phyloP scores from a whole-genome alignment of 2,329 filamentous ascomycete genomes.

The Emergomyces pasteurianus region DNA sequence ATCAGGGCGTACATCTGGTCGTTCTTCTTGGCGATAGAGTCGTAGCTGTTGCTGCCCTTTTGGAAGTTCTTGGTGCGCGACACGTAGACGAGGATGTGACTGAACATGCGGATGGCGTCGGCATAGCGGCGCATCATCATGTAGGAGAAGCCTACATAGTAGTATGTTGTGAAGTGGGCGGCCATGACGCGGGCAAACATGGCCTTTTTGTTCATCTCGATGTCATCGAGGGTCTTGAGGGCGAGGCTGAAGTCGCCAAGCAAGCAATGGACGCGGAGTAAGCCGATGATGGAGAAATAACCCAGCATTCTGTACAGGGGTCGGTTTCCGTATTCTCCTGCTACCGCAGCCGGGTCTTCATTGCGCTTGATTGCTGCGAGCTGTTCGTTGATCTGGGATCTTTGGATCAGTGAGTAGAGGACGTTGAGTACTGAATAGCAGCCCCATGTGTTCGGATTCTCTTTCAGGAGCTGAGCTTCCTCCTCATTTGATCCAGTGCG shows the following conservation, averaged over 20 bases:
- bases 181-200: constrained; percentile 99
- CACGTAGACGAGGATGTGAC: constrained; percentile 98
- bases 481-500: constrained; percentile 73
- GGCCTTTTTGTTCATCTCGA: constrained; percentile 99
- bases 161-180: constrained; percentile 98
- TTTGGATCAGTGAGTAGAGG: constrained; percentile 95
- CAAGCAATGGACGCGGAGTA: constrained; percentile 90
- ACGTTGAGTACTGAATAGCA: constrained; percentile 99
- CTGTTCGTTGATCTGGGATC: constrained; percentile 97
- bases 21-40: constrained; percentile 99
- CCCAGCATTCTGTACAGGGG: constrained; percentile 96
- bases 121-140: constrained; percentile 99
- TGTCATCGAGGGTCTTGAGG: constrained; percentile 96
- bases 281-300: constrained; percentile 97
- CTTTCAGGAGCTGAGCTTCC: constrained; percentile 78
- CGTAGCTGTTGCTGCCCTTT: constrained; percentile 81
- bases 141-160: constrained; percentile 99
- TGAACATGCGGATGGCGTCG: constrained; percentile 99
- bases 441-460: constrained; percentile 98
- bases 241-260: constrained; percentile 96
- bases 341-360: constrained; percentile 77
- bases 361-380: constrained; percentile 86
- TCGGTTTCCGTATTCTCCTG: constrained; percentile 88
- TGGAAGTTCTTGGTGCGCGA: constrained; percentile 99
- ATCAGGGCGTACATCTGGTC: constrained; percentile 99